Conservation (phyloP, 2,329 filamentous ascomycete species). For the Calonectria henricotiae region DNA sequence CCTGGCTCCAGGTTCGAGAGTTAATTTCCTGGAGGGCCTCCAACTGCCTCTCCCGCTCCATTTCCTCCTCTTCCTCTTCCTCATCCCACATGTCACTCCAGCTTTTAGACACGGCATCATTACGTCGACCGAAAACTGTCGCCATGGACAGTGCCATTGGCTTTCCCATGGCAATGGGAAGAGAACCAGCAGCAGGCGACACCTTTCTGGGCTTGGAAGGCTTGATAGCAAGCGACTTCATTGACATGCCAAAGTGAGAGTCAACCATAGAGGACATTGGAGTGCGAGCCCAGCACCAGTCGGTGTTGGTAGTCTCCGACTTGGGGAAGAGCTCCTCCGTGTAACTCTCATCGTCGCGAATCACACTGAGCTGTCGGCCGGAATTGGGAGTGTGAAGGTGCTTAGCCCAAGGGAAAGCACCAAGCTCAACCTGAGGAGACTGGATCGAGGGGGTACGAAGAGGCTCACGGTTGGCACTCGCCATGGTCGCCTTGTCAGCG, state of each 20-base stretch:
- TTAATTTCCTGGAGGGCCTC: constrained; percentile 75
- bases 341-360: constrained; percentile 85
- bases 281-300: constrained; percentile 87
- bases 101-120: constrained; percentile 92
- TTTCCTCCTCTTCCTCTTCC: constrained; percentile 81
- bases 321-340: constrained; percentile 89
- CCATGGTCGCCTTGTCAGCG: constrained; percentile 82
- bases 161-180: constrained; percentile 86
- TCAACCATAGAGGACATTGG: constrained; percentile 88
- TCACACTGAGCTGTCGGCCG: constrained; percentile 89
- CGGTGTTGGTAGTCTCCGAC: constrained; percentile 79
- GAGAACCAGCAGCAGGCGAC: constrained; percentile 77
- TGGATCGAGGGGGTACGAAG: constrained; percentile 96
- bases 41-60: constrained; percentile 73
- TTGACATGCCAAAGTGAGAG: constrained; percentile 85
- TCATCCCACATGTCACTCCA: constrained; percentile 99
- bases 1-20: constrained; percentile 84
- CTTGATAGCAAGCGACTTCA: constrained; percentile 79
- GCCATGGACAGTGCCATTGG: constrained; percentile 82
- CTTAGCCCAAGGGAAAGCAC: constrained; percentile 96
- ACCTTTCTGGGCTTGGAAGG: constrained; percentile 62
- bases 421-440: constrained; percentile 84
- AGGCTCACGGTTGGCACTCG: constrained; percentile 93
- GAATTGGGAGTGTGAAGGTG: constrained; percentile 84
- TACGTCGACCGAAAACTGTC: constrained; percentile 84